phyloP scores from a whole-genome alignment of 164 flowering plant genomes.

The Nymphaea colorata region DNA sequence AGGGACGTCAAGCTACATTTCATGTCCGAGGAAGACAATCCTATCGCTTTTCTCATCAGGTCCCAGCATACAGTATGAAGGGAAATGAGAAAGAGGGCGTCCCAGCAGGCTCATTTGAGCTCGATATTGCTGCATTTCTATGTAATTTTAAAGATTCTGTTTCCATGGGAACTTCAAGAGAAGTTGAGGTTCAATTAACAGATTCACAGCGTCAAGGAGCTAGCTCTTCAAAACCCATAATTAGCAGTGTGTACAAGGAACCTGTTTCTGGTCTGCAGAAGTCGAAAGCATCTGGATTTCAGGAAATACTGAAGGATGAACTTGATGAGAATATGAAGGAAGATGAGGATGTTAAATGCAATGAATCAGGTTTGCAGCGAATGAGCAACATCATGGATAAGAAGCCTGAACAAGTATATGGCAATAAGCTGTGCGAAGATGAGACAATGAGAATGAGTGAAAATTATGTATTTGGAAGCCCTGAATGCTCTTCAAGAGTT shows the following conservation, averaged over 20 bases:
- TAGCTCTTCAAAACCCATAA: conserved; percentile 8
- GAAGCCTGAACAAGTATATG: conserved; percentile 3
- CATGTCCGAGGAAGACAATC: conserved; percentile 23
- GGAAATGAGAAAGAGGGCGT: conserved; percentile 38
- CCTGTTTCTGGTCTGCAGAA: not conserved
- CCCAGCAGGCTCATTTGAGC: conserved; percentile 42
- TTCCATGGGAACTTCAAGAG: conserved; percentile 3
- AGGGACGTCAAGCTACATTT: conserved; percentile 9
- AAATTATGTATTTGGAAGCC: not conserved
- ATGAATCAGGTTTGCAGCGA: not conserved
- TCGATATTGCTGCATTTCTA: conserved; percentile 41
- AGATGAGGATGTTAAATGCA: not conserved
- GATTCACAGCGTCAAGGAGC: not conserved
- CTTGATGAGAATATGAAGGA: not conserved
- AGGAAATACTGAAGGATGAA: not conserved
- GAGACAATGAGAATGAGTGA: not conserved
- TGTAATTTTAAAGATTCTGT: conserved; percentile 15
- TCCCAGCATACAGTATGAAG: conserved; percentile 36
- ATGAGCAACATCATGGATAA: not conserved
- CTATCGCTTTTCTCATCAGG: conserved; percentile 44
- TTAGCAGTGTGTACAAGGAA: not conserved
- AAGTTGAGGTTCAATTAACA: conserved; percentile 3
- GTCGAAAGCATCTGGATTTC: not conserved
- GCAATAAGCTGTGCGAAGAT: not conserved
- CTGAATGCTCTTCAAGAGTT: not conserved